Base-by-base conservation (phyloP, 2,329 filamentous ascomycete genomes). In the Colletotrichum spinosum region DNA sequence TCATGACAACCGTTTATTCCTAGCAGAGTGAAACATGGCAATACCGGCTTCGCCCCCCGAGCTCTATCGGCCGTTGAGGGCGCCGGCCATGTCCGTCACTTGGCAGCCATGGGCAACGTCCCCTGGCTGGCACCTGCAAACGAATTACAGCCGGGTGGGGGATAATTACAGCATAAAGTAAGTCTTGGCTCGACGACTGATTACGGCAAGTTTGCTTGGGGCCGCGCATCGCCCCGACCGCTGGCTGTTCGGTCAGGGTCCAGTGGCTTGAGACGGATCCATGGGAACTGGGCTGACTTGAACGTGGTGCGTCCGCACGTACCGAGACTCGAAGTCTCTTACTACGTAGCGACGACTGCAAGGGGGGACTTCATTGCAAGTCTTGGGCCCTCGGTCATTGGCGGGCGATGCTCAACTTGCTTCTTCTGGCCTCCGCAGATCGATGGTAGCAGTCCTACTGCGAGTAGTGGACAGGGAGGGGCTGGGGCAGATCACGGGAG, bases 371-470 rank as follows among this genome's bases (percentile, higher is more conserved):
- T 37, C 38, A 41, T 41, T 52, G 62, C 58, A 35, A 49, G 38
- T 46, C 46, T 53, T 45, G 58, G 46, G 51, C 52, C 42, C 53
- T 61, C 41, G 59, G 62, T 8, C 46, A 48, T 57, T 35, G 44
- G 58, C 41, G 49, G 58, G 38, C 25, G 39, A 53, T 39, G 42
- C 25, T 17, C 42, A 48, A 52, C 9, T 65, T 65, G 62, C 62
- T 65, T 65, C 58, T 57, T 62, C 52, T 37, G 41, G 44, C 44
- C 58, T 65, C 62, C 62, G 46, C 62, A 65, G 58, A 65, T 65
- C 58, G 62, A 65, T 62, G 62, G 62, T 62, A 35, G 58, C 52
- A 62, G 48, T 62, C 60, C 52, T 54, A 25, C 25, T 25, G 25
- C 25, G 25, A 25, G 25, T 25, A 51, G 58, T 57, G 62, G 62